Base-by-base conservation (phyloP, 345 rosid genomes). In the Lagerstroemia speciosa region DNA sequence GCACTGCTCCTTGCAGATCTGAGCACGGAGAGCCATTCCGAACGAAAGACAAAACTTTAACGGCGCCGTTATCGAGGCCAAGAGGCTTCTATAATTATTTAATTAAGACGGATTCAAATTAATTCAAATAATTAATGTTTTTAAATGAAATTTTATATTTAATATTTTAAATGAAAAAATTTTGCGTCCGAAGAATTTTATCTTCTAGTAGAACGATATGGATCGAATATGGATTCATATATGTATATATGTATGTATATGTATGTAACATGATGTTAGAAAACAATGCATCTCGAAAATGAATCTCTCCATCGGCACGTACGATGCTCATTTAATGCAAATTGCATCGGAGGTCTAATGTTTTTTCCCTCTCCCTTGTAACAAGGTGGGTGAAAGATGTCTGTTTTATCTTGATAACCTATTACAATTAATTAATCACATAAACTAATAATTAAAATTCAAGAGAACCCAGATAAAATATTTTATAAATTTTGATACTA, bases 311-410 rank as follows among this genome's bases (percentile, higher is more conserved):
- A 68, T 73, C 58, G 52, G 27, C 76, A 71, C 81, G 79, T 72
- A 69, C 82, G 83, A 76, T 65, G 80, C 71, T 72, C 85, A 83
- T 80, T 85, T 69, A 83, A 81, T 85, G 85, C 82, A 40, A 9
- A 52, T 61, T 65, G 84, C 86, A 63, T 83, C 14, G 84, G 75
- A 75, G 75, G 30, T 71, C 77, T 77, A 80, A 38, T 70, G 69
- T 71, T 71, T 69, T 57, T 16, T 41, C 10, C 16, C 36, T 65
- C 30, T 50, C 34, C 68, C 50, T 24, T 37, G 69, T 71, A 69
- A 34, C 31, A 71, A 72, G 69, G 76, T 69, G 19, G 75, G 72
- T 68, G 78, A 34, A 79, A 81, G 87, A 85, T 85, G 87, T 85
- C 84, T 85, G 89, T 84, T 79, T 75, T 71, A 77, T 61, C 67